Base-by-base conservation (phyloP, 768 basidiomycete genomes). In the Boletus sp. region DNA sequence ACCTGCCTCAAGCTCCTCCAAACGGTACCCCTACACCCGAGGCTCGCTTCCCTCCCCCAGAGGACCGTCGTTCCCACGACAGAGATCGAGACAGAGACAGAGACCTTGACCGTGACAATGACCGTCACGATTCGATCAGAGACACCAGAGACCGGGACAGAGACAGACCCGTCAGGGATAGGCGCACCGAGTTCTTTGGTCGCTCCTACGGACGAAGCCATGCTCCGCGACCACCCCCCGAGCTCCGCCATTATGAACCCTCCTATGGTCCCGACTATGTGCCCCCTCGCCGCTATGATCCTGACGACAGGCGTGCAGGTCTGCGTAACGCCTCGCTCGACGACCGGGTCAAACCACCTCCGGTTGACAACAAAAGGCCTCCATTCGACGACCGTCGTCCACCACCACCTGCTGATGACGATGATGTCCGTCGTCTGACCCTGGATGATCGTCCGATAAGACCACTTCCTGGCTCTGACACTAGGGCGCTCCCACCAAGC, bases 171-270 rank as follows among this genome's bases (percentile, higher is more conserved):
- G 35, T 51, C 50, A 61, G 67, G n/a, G 67, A 77, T n/a, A 74
- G 73, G 49, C 73, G 76, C 28, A 66, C 73, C 40, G 76, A 76
- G 24, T 71, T 72, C 44, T 67, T 67, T 57, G 72, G 71, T 47
- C 75, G 73, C 55, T 75, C 72, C 45, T 78, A 74, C 59, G 76
- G 69, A 55, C 74, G 67, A 64, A 71, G 66, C 58, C 75, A 76
- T 59, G 64, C 67, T 20, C 76, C 78, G 17, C 69, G 78, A 44
- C 77, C 77, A 24, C 78, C 76, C 28, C 74, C 77, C 49, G 80
- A 81, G 48, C 73, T 75, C 49, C 76, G 81, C 29, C 79, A 80
- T 46, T 80, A 78, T 57, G 79, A 82, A 18, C 72, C 78, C 7
- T 71, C 74, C n/a, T 76, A 78, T 57, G 70, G 69, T 57, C 58